phyloP scores from a whole-genome alignment of 768 basidiomycete genomes.

The Leccinum incarnatum region DNA sequence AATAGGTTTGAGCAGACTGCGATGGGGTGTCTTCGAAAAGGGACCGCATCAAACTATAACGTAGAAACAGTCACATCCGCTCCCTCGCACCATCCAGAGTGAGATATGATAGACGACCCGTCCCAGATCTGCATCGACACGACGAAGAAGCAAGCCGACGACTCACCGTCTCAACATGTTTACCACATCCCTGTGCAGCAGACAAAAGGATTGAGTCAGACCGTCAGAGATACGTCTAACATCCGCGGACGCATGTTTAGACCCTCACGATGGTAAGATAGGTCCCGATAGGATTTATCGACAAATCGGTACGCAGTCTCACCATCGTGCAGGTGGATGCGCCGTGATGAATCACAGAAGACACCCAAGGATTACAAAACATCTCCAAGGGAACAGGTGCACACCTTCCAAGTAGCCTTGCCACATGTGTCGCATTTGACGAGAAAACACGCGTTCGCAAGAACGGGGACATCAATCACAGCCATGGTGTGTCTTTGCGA shows the following conservation, averaged over 20 bases:
- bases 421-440: constrained; percentile 61
- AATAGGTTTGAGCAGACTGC: constrained; percentile 24
- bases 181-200: constrained; percentile 61
- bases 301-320: constrained; percentile 14
- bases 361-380: constrained; percentile 11
- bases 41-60: constrained; percentile 35
- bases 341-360: constrained; percentile 20
- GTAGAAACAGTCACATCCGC: constrained; percentile 19
- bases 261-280: constrained; percentile 10
- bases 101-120: constrained; percentile 11
- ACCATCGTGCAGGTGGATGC: constrained; percentile 16
- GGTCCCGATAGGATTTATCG: background rate
- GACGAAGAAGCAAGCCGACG: constrained; percentile 10
- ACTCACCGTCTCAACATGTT: constrained; percentile 62
- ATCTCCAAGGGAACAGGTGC: constrained; percentile 33
- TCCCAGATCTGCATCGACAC: constrained; percentile 17
- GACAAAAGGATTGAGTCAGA: background rate
- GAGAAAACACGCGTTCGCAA: constrained; percentile 52
- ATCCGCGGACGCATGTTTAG: constrained; percentile 14
- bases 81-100: constrained; percentile 5
- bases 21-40: constrained; percentile 36
- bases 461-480: constrained; percentile 27
- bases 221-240: constrained; percentile 15
- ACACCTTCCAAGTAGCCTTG: constrained; percentile 71
- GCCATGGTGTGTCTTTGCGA: constrained; percentile 26